Conservation (phyloP, 1,139 yeast genomes). For the Tardiomyces blankii region DNA sequence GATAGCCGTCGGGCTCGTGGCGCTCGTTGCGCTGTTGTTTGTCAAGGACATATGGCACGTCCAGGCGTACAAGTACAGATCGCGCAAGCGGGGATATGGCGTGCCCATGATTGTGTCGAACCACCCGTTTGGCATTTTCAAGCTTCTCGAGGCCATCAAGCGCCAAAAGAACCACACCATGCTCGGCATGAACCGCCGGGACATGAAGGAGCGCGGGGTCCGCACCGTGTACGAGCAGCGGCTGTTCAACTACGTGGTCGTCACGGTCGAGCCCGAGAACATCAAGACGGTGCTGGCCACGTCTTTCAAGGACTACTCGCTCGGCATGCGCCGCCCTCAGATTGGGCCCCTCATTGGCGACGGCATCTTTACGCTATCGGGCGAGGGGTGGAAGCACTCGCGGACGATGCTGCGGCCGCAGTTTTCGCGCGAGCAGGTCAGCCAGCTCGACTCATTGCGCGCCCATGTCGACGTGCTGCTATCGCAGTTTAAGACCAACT, state of each 20-base stretch:
- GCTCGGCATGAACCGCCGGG: not conserved
- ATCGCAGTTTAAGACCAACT: conserved; percentile 42
- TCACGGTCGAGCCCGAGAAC: conserved; percentile 39
- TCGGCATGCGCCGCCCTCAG: conserved; percentile 35
- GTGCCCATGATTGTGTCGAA: not conserved
- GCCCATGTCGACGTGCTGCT: conserved; percentile 34
- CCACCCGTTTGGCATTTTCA: not conserved
- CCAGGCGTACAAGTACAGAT: not conserved
- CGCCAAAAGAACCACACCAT: not conserved
- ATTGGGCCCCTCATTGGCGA: conserved; percentile 36
- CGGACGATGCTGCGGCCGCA: conserved; percentile 44
- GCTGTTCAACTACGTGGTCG: conserved; percentile 10
- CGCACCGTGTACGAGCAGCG: not conserved
- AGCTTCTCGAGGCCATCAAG: not conserved
- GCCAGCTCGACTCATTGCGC: conserved; percentile 39
- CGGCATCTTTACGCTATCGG: conserved; percentile 42
- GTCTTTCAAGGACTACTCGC: conserved; percentile 38
- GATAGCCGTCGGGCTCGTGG: too few species aligned
- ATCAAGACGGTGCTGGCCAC: conserved; percentile 26
- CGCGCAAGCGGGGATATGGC: not conserved
- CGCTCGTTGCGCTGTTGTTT: not conserved
- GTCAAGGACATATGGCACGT: not conserved
- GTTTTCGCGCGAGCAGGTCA: conserved; percentile 39
- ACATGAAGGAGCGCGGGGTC: not conserved
- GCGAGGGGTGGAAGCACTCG: conserved; percentile 41